Evolutionary conservation across 768 basidiomycete genomes (phyloP).

Genomic region (Mycena amicta): DNA sequence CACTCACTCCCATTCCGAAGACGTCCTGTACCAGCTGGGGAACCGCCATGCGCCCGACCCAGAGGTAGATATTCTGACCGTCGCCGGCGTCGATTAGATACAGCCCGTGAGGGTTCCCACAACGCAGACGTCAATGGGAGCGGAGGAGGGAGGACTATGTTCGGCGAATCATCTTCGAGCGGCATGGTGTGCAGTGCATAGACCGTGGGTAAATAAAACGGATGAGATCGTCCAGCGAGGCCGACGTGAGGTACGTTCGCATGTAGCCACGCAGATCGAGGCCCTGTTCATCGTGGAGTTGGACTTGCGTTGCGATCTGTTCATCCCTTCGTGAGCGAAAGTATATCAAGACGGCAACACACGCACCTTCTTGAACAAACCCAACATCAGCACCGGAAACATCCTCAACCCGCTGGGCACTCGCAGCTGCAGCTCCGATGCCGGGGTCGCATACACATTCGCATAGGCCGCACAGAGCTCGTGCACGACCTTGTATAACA

Average conservation of each 20-base stretch:
- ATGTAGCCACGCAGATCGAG: conserved; percentile 53
- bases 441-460: conserved; percentile 29
- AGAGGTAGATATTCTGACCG: conserved; percentile 56
- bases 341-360: conserved; percentile 3
- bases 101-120: conserved; percentile 52
- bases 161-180: conserved; percentile 42
- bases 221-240: conserved; percentile 47
- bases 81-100: conserved; percentile 50
- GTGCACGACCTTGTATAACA: conserved; percentile 50
- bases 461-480: conserved; percentile 47
- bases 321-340: not conserved
- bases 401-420: conserved; percentile 51
- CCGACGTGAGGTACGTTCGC: conserved; percentile 47
- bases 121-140: conserved; percentile 51
- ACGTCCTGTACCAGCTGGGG: conserved; percentile 54
- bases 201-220: conserved; percentile 53
- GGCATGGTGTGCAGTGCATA: conserved; percentile 59
- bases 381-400: conserved; percentile 49
- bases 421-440: conserved; percentile 37
- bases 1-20: conserved; percentile 39
- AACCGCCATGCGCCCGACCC: conserved; percentile 55
- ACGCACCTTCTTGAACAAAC: conserved; percentile 51
- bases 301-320: conserved; percentile 43
- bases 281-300: conserved; percentile 46
- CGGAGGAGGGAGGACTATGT: conserved; percentile 49